Base-by-base conservation (phyloP, 306 rosid species). In the Dryas alaskensis region DNA sequence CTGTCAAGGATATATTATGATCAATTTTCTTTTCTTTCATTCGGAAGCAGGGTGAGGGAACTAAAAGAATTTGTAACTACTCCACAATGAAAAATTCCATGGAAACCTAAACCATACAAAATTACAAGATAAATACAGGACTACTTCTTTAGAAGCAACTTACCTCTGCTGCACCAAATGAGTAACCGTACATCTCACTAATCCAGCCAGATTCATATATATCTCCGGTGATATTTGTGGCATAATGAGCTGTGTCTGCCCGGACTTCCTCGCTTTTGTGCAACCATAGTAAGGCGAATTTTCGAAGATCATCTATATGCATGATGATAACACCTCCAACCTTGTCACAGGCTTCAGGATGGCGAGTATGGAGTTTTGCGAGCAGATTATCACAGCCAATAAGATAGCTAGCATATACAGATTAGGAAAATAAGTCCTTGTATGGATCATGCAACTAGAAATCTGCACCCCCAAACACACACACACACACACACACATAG, bases 81-180 rank as follows among this genome's bases (percentile, higher is more conserved):
- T 60, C 59, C 57, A 62, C 51, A 53, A 31, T 14, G 59, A 11
- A 2, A 47, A 27, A 52, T 65, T 14, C 61, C 37, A 45, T 42
- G 72, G 57, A 46, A 54, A 72, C 37, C n/a, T 3, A 51, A 16
- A 59, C 59, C 63, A 54, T 55, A 65, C 60, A 47, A 46, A 60
- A 54, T 44, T 83, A 65, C 65, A 58, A 73, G 10, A 64, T 65
- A 65, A 55, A 8, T 12, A 55, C 19, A 42, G 31, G 42, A 25
- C 27, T 13, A 47, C 49, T 55, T 62, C 25, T 52, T 17, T 8
- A 16, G 16, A 67, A 72, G 72, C 16, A 65, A 73, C 72, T 44
- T 94, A 94, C 99, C 99, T 94, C 99, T 4, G 99, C 99, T 6
- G 99, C 99, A 3, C 95, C 99, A 6, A 94, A 94, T 49, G 99